Evolutionary conservation across 768 basidiomycete species (phyloP), one percentile per base, ranked within the genome.

Genomic region (Pholiota microspora): DNA sequence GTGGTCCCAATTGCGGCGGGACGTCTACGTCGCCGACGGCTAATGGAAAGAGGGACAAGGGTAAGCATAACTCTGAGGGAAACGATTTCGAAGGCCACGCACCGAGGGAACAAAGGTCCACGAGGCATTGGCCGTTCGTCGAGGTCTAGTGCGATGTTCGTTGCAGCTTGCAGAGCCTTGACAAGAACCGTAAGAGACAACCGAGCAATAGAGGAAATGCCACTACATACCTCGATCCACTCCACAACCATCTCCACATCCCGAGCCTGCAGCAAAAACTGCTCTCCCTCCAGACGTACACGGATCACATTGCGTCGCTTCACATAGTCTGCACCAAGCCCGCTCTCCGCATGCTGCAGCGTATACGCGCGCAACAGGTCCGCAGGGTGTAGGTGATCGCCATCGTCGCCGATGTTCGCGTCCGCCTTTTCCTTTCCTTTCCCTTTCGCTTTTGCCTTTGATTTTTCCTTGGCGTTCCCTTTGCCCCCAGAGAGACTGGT

Each of bases 271-370:
- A 99, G 63, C 61, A 99, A 74, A 71, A 99, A 99, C 73, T 99
- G 97, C 74, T 98, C 92, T 10, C 96, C 97, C 68, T 97, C 94
- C 59, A 94, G 74, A 54, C 96, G 73, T 25, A 98, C 83, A 18
- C 97, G 80, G 29, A 98, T 94, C 42, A 98, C 96, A 68, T 98
- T 91, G 75, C 84, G 88, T 58, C 94, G 77, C 79, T 98, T 98
- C 59, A 84, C 32, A 71, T 99, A 99, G 69, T 99, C 97, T 55
- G 91, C 94, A 28, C 93, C 97, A 32, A 99, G 69, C 18, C 97
- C 97, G 56, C 92, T 93, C 76, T 98, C 95, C 6, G 94, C 93
- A 61, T 89, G 71, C 68, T 96, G 93, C 69, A 98, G 74, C 18
- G 90, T 85, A 66, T 97, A 98, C 49, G 77, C 71, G 46, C 78